Conservation (phyloP, 1,284 basidiomycete species). For the Cutaneotrichosporon curvatum region DNA sequence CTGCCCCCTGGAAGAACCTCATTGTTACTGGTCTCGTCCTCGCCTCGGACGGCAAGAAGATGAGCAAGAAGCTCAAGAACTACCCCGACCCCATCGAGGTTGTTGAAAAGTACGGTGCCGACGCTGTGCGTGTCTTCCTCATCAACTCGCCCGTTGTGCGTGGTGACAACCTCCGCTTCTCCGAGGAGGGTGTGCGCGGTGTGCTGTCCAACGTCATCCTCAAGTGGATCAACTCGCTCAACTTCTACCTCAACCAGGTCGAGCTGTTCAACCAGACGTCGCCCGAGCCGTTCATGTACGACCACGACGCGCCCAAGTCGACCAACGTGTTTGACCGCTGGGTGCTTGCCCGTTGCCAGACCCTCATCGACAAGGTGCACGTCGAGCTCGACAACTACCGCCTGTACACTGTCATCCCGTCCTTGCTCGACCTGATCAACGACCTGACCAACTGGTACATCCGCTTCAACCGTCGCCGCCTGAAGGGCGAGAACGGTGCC, state of each 20-base stretch:
- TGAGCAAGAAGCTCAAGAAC: conserved; percentile 97
- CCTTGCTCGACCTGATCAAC: conserved; percentile 83
- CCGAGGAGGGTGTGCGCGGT: conserved; percentile 95
- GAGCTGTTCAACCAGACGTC: conserved; percentile 78
- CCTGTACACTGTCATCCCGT: conserved; percentile 97
- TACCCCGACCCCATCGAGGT: conserved; percentile 95
- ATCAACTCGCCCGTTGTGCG: conserved; percentile 99
- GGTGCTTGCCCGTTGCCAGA: conserved; percentile 96
- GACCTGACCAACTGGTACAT: conserved; percentile 99
- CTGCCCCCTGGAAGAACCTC: conserved; percentile 96
- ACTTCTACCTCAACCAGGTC: conserved; percentile 97
- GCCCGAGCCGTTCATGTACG: conserved; percentile 75
- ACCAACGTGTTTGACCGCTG: conserved; percentile 97
- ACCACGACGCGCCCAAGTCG: conserved; percentile 75
- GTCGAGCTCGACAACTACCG: conserved; percentile 95
- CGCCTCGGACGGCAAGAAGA: conserved; percentile 98
- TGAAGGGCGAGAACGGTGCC: conserved; percentile 90
- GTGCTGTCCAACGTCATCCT: conserved; percentile 90
- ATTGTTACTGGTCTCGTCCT: conserved; percentile 94
- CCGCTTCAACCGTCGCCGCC: conserved; percentile 89
- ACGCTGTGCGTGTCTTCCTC: conserved; percentile 94
- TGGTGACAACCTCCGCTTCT: conserved; percentile 94
- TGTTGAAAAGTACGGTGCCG: conserved; percentile 88
- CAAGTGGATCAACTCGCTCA: conserved; percentile 99
- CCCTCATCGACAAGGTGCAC: conserved; percentile 82